A percentile compares a stretch with the other conserved stretches of the same genome.
Evolutionary conservation across 2,329 filamentous ascomycete genomes (phyloP).

Genomic region (Cephalotrichum gorgonifer): DNA sequence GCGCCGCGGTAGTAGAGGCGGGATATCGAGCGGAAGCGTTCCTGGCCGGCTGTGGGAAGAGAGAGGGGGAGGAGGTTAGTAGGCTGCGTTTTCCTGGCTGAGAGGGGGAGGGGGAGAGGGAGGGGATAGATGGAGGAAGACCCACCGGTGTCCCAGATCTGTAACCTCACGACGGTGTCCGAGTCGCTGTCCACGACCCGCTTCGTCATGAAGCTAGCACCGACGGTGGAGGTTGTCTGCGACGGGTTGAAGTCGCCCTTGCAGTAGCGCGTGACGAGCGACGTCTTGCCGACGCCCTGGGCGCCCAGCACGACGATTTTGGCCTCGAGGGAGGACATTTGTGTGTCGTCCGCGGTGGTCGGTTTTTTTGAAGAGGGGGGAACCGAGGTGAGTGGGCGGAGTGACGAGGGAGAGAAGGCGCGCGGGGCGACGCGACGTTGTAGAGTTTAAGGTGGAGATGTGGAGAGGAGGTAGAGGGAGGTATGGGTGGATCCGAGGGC

Average conservation of each 20-base stretch:
- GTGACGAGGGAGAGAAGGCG: too few relatives aligned
- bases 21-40: slow-evolving; percentile 89
- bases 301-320: slow-evolving; percentile 74
- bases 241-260: slow-evolving; percentile 59
- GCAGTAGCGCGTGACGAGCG: slow-evolving; percentile 65
- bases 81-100: not conserved
- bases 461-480: too few relatives aligned
- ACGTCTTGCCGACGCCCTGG: slow-evolving; percentile 73
- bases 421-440: too few relatives aligned
- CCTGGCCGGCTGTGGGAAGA: slow-evolving; percentile 60
- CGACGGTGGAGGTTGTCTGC: slow-evolving; percentile 61
- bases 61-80: slow-evolving; percentile 7
- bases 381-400: too few relatives aligned
- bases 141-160: slow-evolving; percentile 86
- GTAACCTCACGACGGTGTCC: slow-evolving; percentile 77
- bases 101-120: slow-evolving; percentile 5
- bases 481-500: too few relatives aligned
- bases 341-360: too few relatives aligned
- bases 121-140: slow-evolving; percentile 3
- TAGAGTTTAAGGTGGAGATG: too few relatives aligned
- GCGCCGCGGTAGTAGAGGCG: slow-evolving; percentile 94
- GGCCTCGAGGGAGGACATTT: slow-evolving; percentile 56
- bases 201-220: slow-evolving; percentile 71
- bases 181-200: slow-evolving; percentile 73
- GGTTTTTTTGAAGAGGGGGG: too few relatives aligned